Evolutionary conservation across 2,329 filamentous ascomycete genomes (phyloP), one percentile per base, ranked within the genome.

Genomic region (Xylariaceae sp.): DNA sequence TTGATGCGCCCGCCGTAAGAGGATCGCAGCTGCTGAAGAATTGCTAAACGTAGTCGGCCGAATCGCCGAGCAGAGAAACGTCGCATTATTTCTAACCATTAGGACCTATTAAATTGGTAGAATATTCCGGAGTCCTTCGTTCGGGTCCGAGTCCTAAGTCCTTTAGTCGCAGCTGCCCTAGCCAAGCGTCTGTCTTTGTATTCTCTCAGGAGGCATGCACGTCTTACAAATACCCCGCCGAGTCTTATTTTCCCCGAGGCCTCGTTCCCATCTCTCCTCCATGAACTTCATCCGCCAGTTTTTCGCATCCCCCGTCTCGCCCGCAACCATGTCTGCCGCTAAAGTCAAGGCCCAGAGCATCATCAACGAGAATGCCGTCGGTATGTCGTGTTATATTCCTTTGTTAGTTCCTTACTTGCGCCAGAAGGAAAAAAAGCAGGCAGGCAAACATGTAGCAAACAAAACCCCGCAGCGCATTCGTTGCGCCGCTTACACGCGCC

Each of bases 301-400:
- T 73, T 94, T 96, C 76, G 79, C 79, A 69, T 75, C 80, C 56
- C 74, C 78, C 73, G 79, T 53, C 49, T 58, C 82, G 74, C 80
- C 88, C 68, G 80, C 83, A 77, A 83, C 78, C 70, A 95, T 96
- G 89, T 87, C 90, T 72, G 85, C 88, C 73, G 89, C 90, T 72
- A 90, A 89, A 78, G 81, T 83, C 65, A 95, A 95, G 77, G 90
- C 89, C 63, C 86, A 96, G 76, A 76, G 80, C 71, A 87, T 97
- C 78, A 96, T 97, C 75, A 85, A 94, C 76, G 87, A 92, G 72
- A 94, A 96, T 79, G 78, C 85, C 70, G 92, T 96, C 75, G 87
- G 88, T 90, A 80, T 57, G 87, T 58, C 51, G 44, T 52, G 23
- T 10, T 42, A 15, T 39, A 6, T 51, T 11, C 44, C 10, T 35